Evolutionary conservation across 2,329 filamentous ascomycete species (phyloP).

Genomic region (Penicillium sp.): DNA sequence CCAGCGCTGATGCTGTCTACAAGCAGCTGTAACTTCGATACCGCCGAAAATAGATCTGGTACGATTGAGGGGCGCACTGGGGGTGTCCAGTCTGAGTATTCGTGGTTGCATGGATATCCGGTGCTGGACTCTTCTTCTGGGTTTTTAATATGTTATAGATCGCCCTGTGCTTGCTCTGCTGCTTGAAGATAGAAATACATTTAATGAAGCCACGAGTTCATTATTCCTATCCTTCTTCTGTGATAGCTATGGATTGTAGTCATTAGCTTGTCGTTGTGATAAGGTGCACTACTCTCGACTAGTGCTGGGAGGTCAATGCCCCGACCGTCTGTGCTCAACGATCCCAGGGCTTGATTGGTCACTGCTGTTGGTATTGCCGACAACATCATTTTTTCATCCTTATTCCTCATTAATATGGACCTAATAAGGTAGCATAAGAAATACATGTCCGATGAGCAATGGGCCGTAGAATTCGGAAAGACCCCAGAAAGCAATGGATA

Average conservation of each 20-base stretch:
- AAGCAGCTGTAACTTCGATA: conserved; percentile 44
- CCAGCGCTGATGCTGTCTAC: conserved; percentile 47
- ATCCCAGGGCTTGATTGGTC: background rate
- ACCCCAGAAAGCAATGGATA: conserved; percentile 12
- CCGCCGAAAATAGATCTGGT: conserved; percentile 9
- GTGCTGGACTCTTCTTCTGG: conserved; percentile 3
- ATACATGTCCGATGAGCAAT: too few species aligned
- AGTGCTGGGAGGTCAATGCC: conserved; percentile 1
- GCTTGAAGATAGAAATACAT: conserved; percentile 6
- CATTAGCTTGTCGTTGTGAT: background rate
- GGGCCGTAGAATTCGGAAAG: background rate
- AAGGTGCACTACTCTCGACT: conserved; percentile 1
- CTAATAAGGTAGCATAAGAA: too few species aligned
- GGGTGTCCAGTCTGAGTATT: background rate
- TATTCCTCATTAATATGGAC: background rate
- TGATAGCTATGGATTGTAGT: background rate
- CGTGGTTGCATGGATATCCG: background rate
- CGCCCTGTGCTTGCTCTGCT: conserved; percentile 7
- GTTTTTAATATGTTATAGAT: conserved; percentile 12
- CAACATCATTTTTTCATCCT: background rate
- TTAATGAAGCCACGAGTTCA: conserved; percentile 15
- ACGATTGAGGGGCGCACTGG: conserved; percentile 13
- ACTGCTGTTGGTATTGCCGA: too few species aligned
- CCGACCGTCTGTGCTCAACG: conserved; percentile 3
- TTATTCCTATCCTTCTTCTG: background rate